These are phyloP conservation scores for Nemania diffusa DNA, from an alignment of 2,329 filamentous ascomycete species.

Conservation along the genomic window DNA sequence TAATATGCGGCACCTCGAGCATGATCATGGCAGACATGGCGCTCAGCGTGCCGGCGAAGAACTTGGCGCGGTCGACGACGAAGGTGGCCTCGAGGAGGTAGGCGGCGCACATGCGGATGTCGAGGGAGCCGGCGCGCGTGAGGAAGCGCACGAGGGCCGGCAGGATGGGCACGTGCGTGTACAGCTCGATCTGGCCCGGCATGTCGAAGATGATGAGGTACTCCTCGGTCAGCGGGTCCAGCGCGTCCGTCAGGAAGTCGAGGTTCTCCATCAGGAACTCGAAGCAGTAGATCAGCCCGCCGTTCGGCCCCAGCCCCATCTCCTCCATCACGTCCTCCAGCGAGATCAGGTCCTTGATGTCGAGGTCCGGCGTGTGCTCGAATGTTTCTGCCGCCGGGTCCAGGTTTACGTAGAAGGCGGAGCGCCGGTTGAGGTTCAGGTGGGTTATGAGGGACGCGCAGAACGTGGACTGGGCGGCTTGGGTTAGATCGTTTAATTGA, in stretches of 20 bases:
- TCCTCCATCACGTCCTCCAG: constrained; percentile 86
- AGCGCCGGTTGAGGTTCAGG: constrained; percentile 88
- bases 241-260: constrained; percentile 73
- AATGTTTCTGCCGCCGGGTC: constrained; percentile 96
- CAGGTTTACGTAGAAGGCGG: constrained; percentile 97
- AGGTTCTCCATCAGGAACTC: constrained; percentile 83
- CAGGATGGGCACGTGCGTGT: constrained; percentile 94
- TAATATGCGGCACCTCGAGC: constrained; percentile 96
- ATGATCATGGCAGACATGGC: constrained; percentile 99
- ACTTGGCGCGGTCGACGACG: constrained; percentile 94
- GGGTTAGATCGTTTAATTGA: neutral
- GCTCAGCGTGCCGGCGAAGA: constrained; percentile 93
- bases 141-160: constrained; percentile 85
- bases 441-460: constrained; percentile 94
- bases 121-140: constrained; percentile 80
- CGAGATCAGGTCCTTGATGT: constrained; percentile 90
- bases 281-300: constrained; percentile 79
- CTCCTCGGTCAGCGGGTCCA: constrained; percentile 86
- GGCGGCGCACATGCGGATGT: constrained; percentile 90
- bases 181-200: constrained; percentile 98
- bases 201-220: constrained; percentile 99
- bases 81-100: constrained; percentile 97
- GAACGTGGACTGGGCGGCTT: constrained; percentile 81
- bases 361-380: constrained; percentile 83
- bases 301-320: constrained; percentile 73